phyloP scores from a whole-genome alignment of 2,329 filamentous ascomycete genomes.

The Colletotrichum scovillei region DNA sequence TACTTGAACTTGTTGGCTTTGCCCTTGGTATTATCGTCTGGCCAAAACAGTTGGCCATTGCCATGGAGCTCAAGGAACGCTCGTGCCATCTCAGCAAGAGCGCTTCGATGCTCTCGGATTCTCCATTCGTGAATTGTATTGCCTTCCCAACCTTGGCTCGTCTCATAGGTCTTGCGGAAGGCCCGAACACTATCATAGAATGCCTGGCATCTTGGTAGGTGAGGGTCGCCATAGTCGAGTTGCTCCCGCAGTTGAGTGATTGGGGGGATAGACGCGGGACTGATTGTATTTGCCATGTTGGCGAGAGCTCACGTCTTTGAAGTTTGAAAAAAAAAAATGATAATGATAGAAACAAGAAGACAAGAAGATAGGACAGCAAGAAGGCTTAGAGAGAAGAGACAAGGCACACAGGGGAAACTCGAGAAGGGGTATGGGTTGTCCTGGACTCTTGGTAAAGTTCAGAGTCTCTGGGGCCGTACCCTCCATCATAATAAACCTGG shows the following conservation, averaged over 20 bases:
- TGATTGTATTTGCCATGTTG: background rate
- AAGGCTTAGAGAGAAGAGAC: background rate
- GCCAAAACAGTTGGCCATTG: slow-evolving; percentile 24
- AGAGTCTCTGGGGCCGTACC: background rate
- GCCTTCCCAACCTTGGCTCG: slow-evolving; percentile 3
- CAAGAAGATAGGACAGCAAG: too few species aligned
- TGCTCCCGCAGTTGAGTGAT: slow-evolving; percentile 14
- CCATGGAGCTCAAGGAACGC: slow-evolving; percentile 15
- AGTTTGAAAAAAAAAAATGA: background rate
- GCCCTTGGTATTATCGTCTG: slow-evolving; percentile 1
- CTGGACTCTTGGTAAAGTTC: too few species aligned
- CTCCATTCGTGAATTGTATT: slow-evolving; percentile 23
- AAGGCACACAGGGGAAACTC: background rate
- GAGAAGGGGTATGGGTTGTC: background rate
- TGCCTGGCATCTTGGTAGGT: background rate
- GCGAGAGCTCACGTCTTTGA: background rate
- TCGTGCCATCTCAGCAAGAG: slow-evolving; percentile 15
- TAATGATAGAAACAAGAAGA: background rate
- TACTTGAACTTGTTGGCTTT: slow-evolving; percentile 6
- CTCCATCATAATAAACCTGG: background rate
- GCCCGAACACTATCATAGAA: slow-evolving; percentile 18
- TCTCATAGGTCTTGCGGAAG: slow-evolving; percentile 17
- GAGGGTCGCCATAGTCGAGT: slow-evolving; percentile 18
- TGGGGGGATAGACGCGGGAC: background rate
- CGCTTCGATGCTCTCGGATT: slow-evolving; percentile 16